A percentile compares a stretch with the other conserved stretches of the same genome.
phyloP scores from a whole-genome alignment of 306 rosid species.

The Carpinus viminea region DNA sequence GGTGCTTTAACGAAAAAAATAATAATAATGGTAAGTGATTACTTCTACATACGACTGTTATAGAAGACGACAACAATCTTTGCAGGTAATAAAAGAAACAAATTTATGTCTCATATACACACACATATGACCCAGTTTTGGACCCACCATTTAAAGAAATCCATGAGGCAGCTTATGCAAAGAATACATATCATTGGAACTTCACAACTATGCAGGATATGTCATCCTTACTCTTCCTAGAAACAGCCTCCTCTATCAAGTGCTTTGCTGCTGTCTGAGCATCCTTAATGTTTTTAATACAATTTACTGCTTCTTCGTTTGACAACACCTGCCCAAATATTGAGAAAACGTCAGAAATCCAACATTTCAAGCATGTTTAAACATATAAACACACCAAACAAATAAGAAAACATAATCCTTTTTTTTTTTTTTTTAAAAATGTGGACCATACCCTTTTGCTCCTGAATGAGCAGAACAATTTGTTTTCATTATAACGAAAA shows the following conservation, averaged over 20 bases:
- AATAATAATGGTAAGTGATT: neutral
- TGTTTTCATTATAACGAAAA: neutral
- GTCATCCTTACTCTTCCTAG: constrained; percentile 57
- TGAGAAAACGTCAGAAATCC: neutral
- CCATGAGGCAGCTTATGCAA: neutral
- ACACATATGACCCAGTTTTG: neutral
- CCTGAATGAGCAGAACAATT: neutral
- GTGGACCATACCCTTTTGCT: neutral
- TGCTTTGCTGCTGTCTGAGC: constrained; percentile 48
- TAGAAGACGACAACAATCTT: constrained; percentile 10
- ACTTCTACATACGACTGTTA: constrained; percentile 17
- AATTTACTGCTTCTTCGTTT: constrained; percentile 56
- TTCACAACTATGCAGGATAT: constrained; percentile 58
- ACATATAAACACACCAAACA: neutral
- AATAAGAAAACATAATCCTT: neutral
- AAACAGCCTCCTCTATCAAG: constrained; percentile 51
- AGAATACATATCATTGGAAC: constrained; percentile 27
- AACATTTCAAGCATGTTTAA: neutral
- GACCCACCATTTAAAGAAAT: neutral
- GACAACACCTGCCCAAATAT: constrained; percentile 44
- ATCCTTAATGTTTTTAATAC: constrained; percentile 42
- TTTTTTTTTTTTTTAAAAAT: too few species aligned
- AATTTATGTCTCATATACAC: constrained; percentile 18
- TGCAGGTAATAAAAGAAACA: constrained; percentile 8
- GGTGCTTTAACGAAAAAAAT: neutral